Percentiles rank a stretch among this genome's conserved stretches.
phyloP scores from a whole-genome alignment of 2,329 filamentous ascomycete genomes.

The Colletotrichum theobromicola region DNA sequence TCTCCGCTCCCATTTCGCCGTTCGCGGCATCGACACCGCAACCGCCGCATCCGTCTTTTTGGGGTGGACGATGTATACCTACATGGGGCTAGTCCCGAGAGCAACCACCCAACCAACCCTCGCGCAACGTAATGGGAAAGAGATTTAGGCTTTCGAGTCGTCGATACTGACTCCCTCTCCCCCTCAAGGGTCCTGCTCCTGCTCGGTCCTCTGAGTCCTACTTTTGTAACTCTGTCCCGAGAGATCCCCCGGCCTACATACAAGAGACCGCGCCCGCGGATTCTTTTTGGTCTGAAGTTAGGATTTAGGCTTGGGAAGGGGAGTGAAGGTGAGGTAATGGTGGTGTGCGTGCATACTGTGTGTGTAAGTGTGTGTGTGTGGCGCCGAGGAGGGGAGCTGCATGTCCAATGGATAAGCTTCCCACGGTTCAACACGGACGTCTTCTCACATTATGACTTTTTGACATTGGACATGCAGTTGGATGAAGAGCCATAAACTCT shows the following conservation, averaged over 20 bases:
- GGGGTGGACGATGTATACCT: background rate
- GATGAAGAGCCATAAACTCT: background rate
- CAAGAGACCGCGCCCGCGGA: background rate
- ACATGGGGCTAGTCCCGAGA: background rate
- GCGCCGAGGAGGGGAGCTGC: background rate
- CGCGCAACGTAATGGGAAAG: background rate
- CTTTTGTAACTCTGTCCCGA: background rate
- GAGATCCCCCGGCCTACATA: background rate
- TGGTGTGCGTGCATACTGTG: background rate
- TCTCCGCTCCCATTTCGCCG: background rate
- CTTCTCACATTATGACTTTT: background rate
- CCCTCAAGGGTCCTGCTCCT: background rate
- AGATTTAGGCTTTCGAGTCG: background rate
- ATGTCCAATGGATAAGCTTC: background rate
- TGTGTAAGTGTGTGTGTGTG: background rate
- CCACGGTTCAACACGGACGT: background rate
- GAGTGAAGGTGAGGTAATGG: background rate
- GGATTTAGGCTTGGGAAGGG: background rate
- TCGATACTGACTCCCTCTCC: background rate
- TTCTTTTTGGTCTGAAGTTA: background rate
- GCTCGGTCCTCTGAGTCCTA: background rate
- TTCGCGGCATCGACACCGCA: background rate
- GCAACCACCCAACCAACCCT: background rate
- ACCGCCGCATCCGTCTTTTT: background rate
- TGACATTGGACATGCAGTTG: background rate